Percentiles rank a stretch among this genome's conserved stretches.
Evolutionary conservation across 73 alveolate genomes (phyloP).

Genomic region (Paramecium octaurelia): DNA sequence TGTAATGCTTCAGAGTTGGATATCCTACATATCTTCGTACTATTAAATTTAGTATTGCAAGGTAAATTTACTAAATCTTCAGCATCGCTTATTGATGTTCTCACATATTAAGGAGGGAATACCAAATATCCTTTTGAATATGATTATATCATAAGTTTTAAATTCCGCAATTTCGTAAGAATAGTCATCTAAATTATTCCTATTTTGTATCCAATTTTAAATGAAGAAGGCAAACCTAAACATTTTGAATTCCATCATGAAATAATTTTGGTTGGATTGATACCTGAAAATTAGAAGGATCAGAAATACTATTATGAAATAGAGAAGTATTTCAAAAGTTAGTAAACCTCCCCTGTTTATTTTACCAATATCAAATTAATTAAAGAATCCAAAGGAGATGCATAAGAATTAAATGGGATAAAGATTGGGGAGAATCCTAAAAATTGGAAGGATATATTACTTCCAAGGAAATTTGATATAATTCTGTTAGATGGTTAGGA

Average conservation of each 20-base stretch:
- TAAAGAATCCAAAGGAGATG: background rate
- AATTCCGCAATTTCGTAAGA: background rate
- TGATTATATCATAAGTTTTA: background rate
- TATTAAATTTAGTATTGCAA: background rate
- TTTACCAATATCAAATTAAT: background rate
- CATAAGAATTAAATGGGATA: background rate
- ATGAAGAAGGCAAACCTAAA: background rate
- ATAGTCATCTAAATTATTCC: background rate
- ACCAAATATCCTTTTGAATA: background rate
- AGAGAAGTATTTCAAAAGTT: background rate
- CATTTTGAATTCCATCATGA: background rate
- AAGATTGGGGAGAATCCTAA: background rate
- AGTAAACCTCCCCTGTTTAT: background rate
- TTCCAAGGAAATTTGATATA: background rate
- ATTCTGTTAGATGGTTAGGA: background rate
- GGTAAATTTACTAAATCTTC: background rate
- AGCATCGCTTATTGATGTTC: background rate
- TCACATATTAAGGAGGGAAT: background rate
- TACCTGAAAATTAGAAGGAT: background rate
- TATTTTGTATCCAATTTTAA: background rate
- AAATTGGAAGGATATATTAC: background rate
- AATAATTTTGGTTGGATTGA: background rate
- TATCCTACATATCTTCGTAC: background rate
- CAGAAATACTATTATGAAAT: background rate
- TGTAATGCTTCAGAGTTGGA: background rate